These are phyloP conservation scores for Heliocybe sulcata DNA, from an alignment of 1,284 basidiomycete species.

Conservation along the genomic window DNA sequence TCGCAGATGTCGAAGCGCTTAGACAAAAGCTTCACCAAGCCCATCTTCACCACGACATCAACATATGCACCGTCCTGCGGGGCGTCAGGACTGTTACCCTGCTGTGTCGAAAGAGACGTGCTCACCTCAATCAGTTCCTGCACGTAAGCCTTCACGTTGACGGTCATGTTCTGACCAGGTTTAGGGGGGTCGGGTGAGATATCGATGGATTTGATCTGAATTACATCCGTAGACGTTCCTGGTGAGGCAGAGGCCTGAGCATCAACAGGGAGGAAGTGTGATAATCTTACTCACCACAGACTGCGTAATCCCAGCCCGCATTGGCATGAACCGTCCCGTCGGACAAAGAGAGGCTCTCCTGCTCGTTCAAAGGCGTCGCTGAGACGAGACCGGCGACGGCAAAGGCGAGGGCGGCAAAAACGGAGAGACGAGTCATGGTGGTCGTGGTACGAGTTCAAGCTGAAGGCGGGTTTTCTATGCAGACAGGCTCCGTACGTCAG, in stretches of 20 bases:
- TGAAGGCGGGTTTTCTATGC: too few relatives aligned
- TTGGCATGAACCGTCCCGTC: conserved; percentile 26
- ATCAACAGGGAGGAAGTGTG: background rate
- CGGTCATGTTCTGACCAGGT: conserved; percentile 78
- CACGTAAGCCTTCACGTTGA: conserved; percentile 65
- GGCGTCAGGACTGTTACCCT: background rate
- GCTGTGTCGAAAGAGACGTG: background rate
- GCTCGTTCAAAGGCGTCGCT: conserved; percentile 27
- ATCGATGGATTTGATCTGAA: conserved; percentile 59
- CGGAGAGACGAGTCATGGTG: conserved; percentile 35
- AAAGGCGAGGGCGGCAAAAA: conserved; percentile 30
- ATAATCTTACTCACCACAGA: conserved; percentile 47
- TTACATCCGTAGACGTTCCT: conserved; percentile 41
- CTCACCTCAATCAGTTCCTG: conserved; percentile 43
- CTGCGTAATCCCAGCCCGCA: conserved; percentile 42
- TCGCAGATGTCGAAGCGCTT: conserved; percentile 86
- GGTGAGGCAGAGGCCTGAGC: background rate
- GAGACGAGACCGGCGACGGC: conserved; percentile 23
- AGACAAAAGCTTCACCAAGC: conserved; percentile 75
- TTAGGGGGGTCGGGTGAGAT: conserved; percentile 79
- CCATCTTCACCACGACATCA: conserved; percentile 84
- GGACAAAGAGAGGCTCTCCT: conserved; percentile 28
- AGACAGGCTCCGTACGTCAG: background rate
- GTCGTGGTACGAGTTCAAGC: background rate
- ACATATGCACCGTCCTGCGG: conserved; percentile 84